Evolutionary conservation across 2,329 filamentous ascomycete species (phyloP).

Genomic region (Xylariaceae sp.): DNA sequence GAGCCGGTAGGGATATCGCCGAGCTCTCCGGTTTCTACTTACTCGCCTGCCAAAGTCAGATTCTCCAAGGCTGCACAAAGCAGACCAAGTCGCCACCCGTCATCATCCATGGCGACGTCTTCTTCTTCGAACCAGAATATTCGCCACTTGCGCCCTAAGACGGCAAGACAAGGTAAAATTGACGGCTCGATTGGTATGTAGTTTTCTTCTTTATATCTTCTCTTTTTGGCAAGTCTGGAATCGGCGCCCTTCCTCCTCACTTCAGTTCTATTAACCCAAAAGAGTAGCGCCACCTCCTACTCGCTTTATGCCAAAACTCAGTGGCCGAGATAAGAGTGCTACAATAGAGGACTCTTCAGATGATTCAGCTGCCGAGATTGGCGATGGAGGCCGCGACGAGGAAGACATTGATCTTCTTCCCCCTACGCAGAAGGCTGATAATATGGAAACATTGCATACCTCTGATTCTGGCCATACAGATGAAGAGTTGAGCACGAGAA

Average conservation of each 20-base stretch:
- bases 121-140: constrained; percentile 2
- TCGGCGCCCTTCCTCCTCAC: neutral
- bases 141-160: constrained; percentile 13
- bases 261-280: constrained; percentile 15
- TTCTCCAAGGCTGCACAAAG: constrained; percentile 31
- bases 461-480: constrained; percentile 12
- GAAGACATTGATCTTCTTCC: constrained; percentile 31
- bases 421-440: constrained; percentile 19
- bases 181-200: constrained; percentile 27
- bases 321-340: constrained; percentile 14
- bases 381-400: constrained; percentile 29
- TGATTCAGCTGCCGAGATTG: constrained; percentile 34
- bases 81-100: constrained; percentile 19
- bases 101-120: constrained; percentile 10
- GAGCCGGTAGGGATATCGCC: constrained; percentile 34
- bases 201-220: neutral
- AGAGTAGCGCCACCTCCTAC: constrained; percentile 22
- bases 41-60: constrained; percentile 39
- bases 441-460: neutral
- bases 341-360: constrained; percentile 32
- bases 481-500: constrained; percentile 9
- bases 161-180: constrained; percentile 26
- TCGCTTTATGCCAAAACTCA: constrained; percentile 38
- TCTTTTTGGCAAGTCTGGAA: neutral
- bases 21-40: constrained; percentile 29